phyloP scores from a whole-genome alignment of 129 eudicot genomes.

The Lonicera japonica region DNA sequence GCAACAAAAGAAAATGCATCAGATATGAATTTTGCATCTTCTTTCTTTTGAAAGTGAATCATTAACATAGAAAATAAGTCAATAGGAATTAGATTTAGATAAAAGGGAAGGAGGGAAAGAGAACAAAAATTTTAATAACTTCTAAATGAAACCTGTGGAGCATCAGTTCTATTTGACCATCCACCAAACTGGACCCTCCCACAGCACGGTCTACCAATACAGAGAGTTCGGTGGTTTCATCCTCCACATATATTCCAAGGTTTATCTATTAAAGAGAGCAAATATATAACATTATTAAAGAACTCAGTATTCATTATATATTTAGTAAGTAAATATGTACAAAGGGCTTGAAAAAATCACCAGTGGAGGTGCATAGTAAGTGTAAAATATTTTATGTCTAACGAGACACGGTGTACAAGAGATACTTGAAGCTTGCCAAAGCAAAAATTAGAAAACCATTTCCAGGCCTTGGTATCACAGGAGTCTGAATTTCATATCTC shows the following conservation, averaged over 20 bases:
- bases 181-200: slow-evolving; percentile 84
- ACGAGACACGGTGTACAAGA: slow-evolving; percentile 6
- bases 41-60: too few relatives aligned
- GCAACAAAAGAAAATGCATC: neutral
- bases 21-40: neutral
- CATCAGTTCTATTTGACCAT: slow-evolving; percentile 94
- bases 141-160: slow-evolving; percentile 74
- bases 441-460: too few relatives aligned
- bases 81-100: neutral
- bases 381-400: neutral
- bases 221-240: slow-evolving; percentile 71
- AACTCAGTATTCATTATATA: neutral
- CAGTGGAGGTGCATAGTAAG: neutral
- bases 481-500: too few relatives aligned
- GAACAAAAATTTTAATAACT: slow-evolving; percentile 6
- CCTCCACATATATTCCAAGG: slow-evolving; percentile 83
- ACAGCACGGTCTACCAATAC: slow-evolving; percentile 95
- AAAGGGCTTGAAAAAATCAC: neutral
- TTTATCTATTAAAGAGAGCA: slow-evolving; percentile 42
- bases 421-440: slow-evolving; percentile 2
- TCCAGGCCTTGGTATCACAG: too few relatives aligned
- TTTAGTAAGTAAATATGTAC: too few relatives aligned
- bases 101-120: neutral
- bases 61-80: neutral
- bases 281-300: neutral